Base-by-base conservation (phyloP, 108 stramenopile genomes). In the Craspedostauros australis region DNA sequence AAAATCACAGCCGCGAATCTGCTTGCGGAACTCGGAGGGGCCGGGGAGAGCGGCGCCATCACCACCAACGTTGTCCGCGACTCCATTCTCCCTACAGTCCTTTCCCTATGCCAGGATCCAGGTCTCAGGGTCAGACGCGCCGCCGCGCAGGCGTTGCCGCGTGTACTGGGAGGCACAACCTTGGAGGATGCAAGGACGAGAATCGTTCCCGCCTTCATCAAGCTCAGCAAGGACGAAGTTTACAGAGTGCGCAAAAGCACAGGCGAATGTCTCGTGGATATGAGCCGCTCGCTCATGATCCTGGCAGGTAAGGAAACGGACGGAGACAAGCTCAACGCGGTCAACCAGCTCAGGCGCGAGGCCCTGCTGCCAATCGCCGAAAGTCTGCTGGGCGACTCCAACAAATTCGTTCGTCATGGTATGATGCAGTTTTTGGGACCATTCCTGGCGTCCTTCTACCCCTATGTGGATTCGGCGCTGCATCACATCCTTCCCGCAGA, bases 41-140 rank as follows among this genome's bases (percentile, higher is more conserved):
- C 65, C 47, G 84, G 52, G 11, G 69, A 73, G 54, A 51, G 49
- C 29, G 46, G 46, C 2, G 27, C 40, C 16, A 54, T 80, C 19
- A 54, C 83, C 0, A 54, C 74, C 11, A 57, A 75, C 6, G 34
- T 79, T 0, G 68, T 77, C 19, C 38, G 70, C 12, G 43, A 70
- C 15, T 21, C 58, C 21, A 57, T 98, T 38, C 57, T 82, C 18
- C 94, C 95, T 1, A 84, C 94, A 12, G 70, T 98, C 25, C 57
- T 94, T 8, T 66, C 80, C 16, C 69, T 99, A 22, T 79, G 91
- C 11, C 76, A 86, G 53, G 96, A 99, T 76, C 85, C 84, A 12
- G 86, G 86, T 39, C 96, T 99, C 60, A 76, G 96, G 19, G 98
- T 98, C 14, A 64, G 98, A 21, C 77, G 96, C 44, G 66, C 90